Base-by-base conservation (phyloP, 495 filamentous ascomycete genomes). In the Rhizodiscina lignyota region DNA sequence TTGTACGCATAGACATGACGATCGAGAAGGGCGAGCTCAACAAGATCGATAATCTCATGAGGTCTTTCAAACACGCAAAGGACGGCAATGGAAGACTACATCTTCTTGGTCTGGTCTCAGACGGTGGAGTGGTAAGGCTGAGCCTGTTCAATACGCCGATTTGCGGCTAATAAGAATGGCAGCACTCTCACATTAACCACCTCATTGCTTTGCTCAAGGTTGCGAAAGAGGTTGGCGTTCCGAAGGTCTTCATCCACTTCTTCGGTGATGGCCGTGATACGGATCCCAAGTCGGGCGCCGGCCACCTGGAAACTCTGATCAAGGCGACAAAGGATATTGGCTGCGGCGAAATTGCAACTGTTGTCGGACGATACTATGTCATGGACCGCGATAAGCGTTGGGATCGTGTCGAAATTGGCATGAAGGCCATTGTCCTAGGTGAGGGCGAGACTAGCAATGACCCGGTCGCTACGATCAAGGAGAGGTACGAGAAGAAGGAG, bases 321-420 rank as follows among this genome's bases (percentile, higher is more conserved):
- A 68, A 74, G 19, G 76, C 71, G 42, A 74, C 69, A 30, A 74
- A 83, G 56, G 82, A 94, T 56, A 68, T 92, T 45, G 89, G 83
- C 19, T 55, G 77, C 43, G 87, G 89, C 48, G 62, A 87, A 51
- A 70, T 96, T 43, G 86, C 81, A n/a, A 94, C 89, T 16, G 72
- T 92, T 20, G 87, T 96, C 24, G 89, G 89, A 34, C 72, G 89
- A 42, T 97, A 94, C 71, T 97, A 83, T 54, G 84, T 84, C 53
- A 97, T 97, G 89, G 89, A 97, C 66, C 86, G 89, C 49, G 89
- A 97, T 60, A 97, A 96, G 79, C 73, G 89, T 55, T 97, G 89
- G 89, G 86, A 97, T 52, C 70, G 89, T 48, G 71, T 92, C 39
- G 80, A 92, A 64, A 46, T 94, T 48, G 91, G 79, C 37, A 53